Conservation (phyloP, 140 eudicot genomes). For the Cichorium intybus region DNA sequence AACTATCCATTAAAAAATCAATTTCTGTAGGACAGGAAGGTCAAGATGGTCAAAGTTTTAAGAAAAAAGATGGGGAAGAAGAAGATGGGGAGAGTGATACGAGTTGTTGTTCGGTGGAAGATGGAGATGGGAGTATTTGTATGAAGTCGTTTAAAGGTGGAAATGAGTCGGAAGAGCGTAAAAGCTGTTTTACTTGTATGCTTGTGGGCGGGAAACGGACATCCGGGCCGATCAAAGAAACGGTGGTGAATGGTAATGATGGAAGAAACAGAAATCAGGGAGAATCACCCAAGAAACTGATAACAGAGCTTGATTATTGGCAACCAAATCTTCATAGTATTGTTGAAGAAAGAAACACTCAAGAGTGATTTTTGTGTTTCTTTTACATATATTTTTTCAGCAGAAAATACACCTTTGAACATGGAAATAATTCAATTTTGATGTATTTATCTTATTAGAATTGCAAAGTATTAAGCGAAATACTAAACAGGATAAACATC, state of each 20-base stretch:
- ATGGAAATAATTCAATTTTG: slow-evolving; percentile 16
- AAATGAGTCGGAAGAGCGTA: slow-evolving; percentile 1
- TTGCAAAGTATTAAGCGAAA: too few species aligned
- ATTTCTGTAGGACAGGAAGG: slow-evolving; percentile 15
- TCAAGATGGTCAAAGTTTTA: slow-evolving; percentile 7
- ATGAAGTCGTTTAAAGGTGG: slow-evolving; percentile 22
- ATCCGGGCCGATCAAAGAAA: slow-evolving; percentile 17
- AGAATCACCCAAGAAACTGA: slow-evolving; percentile 34
- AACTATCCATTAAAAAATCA: slow-evolving; percentile 25
- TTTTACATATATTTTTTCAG: background rate
- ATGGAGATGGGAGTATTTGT: slow-evolving; percentile 10
- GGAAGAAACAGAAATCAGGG: slow-evolving; percentile 7
- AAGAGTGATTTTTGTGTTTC: slow-evolving; percentile 3
- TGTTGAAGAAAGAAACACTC: slow-evolving; percentile 40
- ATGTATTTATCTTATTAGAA: background rate
- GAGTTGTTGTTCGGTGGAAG: slow-evolving; percentile 34
- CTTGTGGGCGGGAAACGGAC: slow-evolving; percentile 20
- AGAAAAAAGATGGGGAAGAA: background rate
- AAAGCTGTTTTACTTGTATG: slow-evolving; percentile 33
- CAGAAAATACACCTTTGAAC: background rate
- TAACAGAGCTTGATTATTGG: slow-evolving; percentile 46
- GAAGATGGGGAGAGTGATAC: slow-evolving; percentile 9
- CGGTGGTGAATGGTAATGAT: slow-evolving; percentile 7
- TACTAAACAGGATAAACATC: too few species aligned
- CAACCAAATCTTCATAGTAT: slow-evolving; percentile 54